Percentiles rank a stretch among this genome's conserved stretches.
phyloP scores from a whole-genome alignment of 2,329 filamentous ascomycete species.

The Fusarium duplospermum region DNA sequence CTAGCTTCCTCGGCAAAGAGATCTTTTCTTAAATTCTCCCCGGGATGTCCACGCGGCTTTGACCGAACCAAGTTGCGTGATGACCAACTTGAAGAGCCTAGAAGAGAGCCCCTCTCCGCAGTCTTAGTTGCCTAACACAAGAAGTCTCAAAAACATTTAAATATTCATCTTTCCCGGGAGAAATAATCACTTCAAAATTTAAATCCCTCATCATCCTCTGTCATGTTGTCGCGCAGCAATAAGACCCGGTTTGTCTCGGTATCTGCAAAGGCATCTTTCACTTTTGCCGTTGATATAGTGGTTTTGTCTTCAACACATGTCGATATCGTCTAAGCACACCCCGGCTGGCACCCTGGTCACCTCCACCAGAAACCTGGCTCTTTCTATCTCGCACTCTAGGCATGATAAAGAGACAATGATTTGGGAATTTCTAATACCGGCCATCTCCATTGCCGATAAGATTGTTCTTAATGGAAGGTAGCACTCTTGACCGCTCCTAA shows the following conservation, averaged over 20 bases:
- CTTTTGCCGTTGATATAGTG: no score
- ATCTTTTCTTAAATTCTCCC: background rate
- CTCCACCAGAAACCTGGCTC: background rate
- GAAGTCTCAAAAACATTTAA: background rate
- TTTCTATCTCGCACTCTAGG: background rate
- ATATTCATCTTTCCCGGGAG: background rate
- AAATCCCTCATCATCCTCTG: background rate
- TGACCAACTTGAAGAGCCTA: background rate
- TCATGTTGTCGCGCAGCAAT: background rate
- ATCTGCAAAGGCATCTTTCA: no score
- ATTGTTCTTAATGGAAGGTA: background rate
- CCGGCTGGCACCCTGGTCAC: background rate
- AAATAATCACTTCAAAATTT: background rate
- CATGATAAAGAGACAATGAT: background rate
- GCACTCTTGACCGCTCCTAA: no score
- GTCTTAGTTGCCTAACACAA: background rate
- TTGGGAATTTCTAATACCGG: background rate
- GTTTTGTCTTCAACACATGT: no score
- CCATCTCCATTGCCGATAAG: accelerated
- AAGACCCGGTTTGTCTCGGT: no score
- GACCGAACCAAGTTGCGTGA: background rate
- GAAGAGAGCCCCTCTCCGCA: background rate
- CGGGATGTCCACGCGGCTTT: background rate
- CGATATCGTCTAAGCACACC: background rate
- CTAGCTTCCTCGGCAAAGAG: background rate